Conservation (phyloP, 306 rosid genomes). For the Cucumis melo region DNA sequence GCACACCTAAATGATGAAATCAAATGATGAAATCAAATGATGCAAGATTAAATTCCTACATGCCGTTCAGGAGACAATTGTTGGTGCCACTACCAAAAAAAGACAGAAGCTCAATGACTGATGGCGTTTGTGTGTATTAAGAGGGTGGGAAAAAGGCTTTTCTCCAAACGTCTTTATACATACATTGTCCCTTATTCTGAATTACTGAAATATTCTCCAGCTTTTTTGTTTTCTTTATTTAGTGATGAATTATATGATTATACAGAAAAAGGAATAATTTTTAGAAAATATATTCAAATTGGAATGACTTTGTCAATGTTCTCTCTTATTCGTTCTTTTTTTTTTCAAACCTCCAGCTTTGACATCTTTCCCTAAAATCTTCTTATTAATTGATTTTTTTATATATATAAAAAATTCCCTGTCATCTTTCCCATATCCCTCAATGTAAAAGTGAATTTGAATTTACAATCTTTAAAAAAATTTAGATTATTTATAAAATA, state of each 20-base stretch:
- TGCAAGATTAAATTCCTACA: not conserved
- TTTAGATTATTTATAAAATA: too few species aligned
- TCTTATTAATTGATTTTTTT: too few species aligned
- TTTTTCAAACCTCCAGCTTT: too few species aligned
- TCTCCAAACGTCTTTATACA: not conserved
- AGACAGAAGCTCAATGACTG: not conserved
- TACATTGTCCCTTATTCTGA: not conserved
- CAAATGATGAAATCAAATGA: not conserved
- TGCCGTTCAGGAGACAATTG: not conserved
- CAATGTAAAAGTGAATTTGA: too few species aligned
- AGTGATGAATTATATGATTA: not conserved
- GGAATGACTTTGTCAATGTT: not conserved
- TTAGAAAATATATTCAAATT: too few species aligned
- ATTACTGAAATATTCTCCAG: not conserved
- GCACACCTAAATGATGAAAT: not conserved
- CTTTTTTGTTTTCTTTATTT: not conserved
- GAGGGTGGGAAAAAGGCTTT: not conserved
- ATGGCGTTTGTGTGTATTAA: not conserved
- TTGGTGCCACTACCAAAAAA: not conserved
- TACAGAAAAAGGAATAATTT: not conserved
- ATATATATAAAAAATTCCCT: too few species aligned
- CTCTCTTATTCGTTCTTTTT: not conserved
- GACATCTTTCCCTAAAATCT: too few species aligned
- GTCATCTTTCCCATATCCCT: too few species aligned
- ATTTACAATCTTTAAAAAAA: too few species aligned